These are phyloP conservation scores for Gossypium thurberi DNA, from an alignment of 345 rosid genomes.

Conservation along the genomic window DNA sequence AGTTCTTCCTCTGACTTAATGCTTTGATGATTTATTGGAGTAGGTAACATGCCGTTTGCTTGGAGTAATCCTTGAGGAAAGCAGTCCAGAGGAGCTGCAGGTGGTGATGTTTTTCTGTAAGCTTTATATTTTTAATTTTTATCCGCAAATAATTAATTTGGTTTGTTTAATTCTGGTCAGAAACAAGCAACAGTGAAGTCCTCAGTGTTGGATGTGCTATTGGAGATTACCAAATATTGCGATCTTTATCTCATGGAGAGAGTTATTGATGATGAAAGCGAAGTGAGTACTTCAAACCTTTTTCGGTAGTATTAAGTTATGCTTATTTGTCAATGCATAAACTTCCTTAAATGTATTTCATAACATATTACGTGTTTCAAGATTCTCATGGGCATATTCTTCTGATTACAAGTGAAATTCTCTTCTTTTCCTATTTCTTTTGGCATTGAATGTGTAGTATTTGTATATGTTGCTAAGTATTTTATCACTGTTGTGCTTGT, in stretches of 20 bases:
- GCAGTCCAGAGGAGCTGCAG: conserved; percentile 14
- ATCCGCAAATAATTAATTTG: neutral
- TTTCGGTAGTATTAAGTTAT: neutral
- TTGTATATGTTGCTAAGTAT: neutral
- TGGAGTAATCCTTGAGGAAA: conserved; percentile 13
- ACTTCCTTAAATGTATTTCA: neutral
- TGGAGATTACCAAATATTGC: conserved; percentile 87
- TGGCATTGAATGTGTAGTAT: neutral
- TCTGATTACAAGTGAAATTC: neutral
- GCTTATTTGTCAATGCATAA: neutral
- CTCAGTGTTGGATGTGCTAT: conserved; percentile 84
- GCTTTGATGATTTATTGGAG: neutral
- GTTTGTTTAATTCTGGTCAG: conserved; percentile 31
- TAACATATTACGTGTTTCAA: neutral
- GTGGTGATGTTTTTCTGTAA: neutral
- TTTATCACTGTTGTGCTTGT: conserved; percentile 6
- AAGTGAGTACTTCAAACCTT: conserved; percentile 42
- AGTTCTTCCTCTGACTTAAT: neutral
- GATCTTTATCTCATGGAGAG: conserved; percentile 99
- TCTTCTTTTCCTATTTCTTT: neutral
- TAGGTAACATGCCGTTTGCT: conserved; percentile 90
- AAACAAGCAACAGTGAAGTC: conserved; percentile 84
- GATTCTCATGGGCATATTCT: neutral
- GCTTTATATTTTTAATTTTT: conserved; percentile 5
- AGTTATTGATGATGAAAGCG: conserved; percentile 88